Base-by-base conservation (phyloP, 2,329 filamentous ascomycete genomes). In the Chaetomium globosum region DNA sequence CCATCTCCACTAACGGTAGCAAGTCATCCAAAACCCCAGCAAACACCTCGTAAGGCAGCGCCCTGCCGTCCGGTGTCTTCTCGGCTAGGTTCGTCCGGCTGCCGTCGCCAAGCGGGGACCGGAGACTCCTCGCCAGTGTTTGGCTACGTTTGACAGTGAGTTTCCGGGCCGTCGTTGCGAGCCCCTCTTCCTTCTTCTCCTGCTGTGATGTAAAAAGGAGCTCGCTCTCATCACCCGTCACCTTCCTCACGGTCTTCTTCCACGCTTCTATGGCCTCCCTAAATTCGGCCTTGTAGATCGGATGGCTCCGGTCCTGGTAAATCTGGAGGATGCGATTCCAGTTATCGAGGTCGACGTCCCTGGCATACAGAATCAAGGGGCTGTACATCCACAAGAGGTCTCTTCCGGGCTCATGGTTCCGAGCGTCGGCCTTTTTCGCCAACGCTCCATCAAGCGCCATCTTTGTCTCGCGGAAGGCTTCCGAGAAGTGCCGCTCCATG, bases 121-220 rank as follows among this genome's bases (percentile, higher is more conserved):
- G 86, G 59, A 94, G 80, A 56, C 84, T 87, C 72, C 90, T 89
- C 26, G 91, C 91, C 64, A 95, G 79, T 2, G 92, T 97, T 77
- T 97, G 93, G 69, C 92, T 95, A 74, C 93, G 87, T 81, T 97
- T 97, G 61, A 98, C 93, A 0, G 94, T 98, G 67, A 98, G 79
- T 77, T 97, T 97, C 68, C 93, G 86, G 10, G 93, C 93, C 8
- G 91, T 89, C 49, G 86, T 87, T 23, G 91, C 85, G 65, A 91
- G 85, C 43, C 84, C 80, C 49, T 86, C 87, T 72, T 96, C 91
- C 60, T 91, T 88, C 73, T 97, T 93, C 74, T 96, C 96, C 74
- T 97, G 93, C 33, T 81, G 77, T 2, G 89, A 86, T 0, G 93
- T 95, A 76, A 98, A 98, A n/a, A 98, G 83, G 1, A 96, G 80